Evolutionary conservation across 768 basidiomycete species (phyloP).

Genomic region (Tulasnella sp.): DNA sequence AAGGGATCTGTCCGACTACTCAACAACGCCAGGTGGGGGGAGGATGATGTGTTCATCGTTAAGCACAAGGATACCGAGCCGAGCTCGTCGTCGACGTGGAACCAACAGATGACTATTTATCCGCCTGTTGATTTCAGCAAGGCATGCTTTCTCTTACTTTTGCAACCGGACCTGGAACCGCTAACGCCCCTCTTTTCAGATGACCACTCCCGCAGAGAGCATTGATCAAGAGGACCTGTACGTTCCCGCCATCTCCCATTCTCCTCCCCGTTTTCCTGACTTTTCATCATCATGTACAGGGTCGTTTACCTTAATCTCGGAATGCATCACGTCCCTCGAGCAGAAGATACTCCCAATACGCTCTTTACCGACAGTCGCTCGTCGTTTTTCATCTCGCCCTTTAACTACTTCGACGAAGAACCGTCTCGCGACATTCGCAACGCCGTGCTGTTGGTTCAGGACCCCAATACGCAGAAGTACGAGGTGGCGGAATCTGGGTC

Average conservation of each 20-base stretch:
- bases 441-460: neutral
- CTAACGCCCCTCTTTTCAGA: neutral
- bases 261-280: neutral
- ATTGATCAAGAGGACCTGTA: constrained; percentile 11
- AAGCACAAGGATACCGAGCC: constrained; percentile 1
- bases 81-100: neutral
- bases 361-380: constrained; percentile 8
- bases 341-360: constrained; percentile 17
- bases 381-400: constrained; percentile 1
- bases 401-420: constrained; percentile 11
- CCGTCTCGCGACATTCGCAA: constrained; percentile 2
- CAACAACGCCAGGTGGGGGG: constrained; percentile 5
- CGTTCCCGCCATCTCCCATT: neutral
- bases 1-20: neutral
- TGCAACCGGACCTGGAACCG: neutral
- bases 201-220: neutral
- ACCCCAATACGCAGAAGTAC: neutral
- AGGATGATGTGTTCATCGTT: neutral
- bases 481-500: neutral
- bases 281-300: neutral
- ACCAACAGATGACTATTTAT: neutral
- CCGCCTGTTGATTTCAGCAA: constrained; percentile 14
- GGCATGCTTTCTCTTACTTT: neutral
- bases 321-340: constrained; percentile 13
- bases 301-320: constrained; percentile 9